A percentile compares a stretch with the other conserved stretches of the same genome.
Conservation (phyloP, 305 asterid species). For the Fraxinus floribunda region DNA sequence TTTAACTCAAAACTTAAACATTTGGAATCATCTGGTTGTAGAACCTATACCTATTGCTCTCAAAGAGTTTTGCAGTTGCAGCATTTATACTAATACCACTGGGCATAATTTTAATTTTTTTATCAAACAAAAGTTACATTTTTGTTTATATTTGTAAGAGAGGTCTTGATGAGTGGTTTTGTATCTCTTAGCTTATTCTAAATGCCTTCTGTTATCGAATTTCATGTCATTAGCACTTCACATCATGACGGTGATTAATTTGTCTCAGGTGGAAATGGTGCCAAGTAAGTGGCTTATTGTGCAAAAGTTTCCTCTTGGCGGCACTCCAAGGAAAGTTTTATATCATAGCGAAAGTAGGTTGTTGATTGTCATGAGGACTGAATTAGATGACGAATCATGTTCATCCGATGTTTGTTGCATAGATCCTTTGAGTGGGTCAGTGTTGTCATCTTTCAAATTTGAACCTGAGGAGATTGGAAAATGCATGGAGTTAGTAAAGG, state of each 20-base stretch:
- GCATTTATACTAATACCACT: not conserved
- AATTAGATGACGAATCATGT: constrained; percentile 61
- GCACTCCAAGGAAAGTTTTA: constrained; percentile 90
- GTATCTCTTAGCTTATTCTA: constrained; percentile 11
- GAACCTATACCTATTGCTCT: not conserved
- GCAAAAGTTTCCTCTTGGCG: constrained; percentile 93
- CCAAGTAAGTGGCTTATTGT: constrained; percentile 96
- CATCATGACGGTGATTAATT: constrained; percentile 19
- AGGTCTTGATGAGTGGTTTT: not conserved
- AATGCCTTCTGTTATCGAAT: not conserved
- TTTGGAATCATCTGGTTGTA: not conserved
- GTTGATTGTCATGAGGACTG: constrained; percentile 89
- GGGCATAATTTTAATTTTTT: not conserved
- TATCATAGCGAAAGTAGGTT: constrained; percentile 80
- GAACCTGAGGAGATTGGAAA: constrained; percentile 92
- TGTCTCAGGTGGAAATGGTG: constrained; percentile 91
- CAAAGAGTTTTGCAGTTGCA: not conserved
- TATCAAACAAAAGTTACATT: not conserved
- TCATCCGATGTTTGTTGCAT: constrained; percentile 92
- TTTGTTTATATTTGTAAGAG: not conserved
- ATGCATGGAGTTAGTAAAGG: constrained; percentile 92
- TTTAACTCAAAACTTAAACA: not conserved
- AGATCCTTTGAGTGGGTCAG: constrained; percentile 89
- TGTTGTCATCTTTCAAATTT: constrained; percentile 77
- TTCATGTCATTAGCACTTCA: constrained; percentile 17